Conservation (phyloP, 306 rosid genomes). For the Inga laurina region DNA sequence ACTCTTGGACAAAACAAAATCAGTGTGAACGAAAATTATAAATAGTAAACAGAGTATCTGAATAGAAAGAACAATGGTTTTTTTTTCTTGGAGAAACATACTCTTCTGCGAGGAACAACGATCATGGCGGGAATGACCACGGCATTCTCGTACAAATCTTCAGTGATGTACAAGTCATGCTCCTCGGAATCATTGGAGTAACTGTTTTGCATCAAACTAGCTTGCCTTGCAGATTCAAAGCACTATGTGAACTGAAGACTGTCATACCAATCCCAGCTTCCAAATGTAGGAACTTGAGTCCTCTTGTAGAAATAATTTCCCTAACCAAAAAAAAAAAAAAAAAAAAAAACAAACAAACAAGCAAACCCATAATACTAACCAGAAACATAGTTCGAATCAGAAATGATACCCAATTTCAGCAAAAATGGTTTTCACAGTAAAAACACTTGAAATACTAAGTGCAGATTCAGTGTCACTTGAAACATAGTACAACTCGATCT, state of each 20-base stretch:
- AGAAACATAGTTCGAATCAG: too few species aligned
- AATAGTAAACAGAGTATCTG: not conserved
- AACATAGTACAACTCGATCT: too few species aligned
- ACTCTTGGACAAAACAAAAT: not conserved
- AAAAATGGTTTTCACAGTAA: too few species aligned
- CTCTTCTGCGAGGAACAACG: constrained; percentile 82
- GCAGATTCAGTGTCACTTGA: too few species aligned
- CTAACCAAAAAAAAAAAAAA: constrained; percentile 20
- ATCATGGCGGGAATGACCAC: constrained; percentile 86
- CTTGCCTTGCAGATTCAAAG: constrained; percentile 76
- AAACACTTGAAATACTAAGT: too few species aligned
- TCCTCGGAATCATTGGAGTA: constrained; percentile 52
- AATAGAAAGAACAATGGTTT: not conserved
- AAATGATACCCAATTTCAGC: too few species aligned
- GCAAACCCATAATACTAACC: too few species aligned
- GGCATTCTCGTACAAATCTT: constrained; percentile 69
- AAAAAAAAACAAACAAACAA: too few species aligned
- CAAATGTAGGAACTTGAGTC: constrained; percentile 74
- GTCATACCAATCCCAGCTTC: constrained; percentile 95
- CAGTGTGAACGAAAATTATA: not conserved
- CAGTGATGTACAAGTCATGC: constrained; percentile 71
- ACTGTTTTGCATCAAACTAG: constrained; percentile 53
- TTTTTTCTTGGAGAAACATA: constrained; percentile 2
- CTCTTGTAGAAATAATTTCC: constrained; percentile 60
- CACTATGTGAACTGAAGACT: constrained; percentile 80